phyloP scores from a whole-genome alignment of 495 filamentous ascomycete species.

The Pseudoneurospora amorphoporcata region DNA sequence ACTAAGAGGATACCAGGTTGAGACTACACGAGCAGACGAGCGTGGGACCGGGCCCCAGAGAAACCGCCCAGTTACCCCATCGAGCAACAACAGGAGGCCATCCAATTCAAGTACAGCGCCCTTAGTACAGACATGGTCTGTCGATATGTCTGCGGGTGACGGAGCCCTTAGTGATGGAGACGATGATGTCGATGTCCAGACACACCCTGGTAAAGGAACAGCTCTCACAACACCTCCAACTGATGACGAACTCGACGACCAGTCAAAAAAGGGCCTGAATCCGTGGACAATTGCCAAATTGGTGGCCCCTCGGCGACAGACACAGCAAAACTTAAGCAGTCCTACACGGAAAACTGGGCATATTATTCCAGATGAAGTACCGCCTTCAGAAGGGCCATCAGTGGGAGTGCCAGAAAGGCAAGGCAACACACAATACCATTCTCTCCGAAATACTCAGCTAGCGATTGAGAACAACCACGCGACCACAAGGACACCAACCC shows the following conservation, averaged over 20 bases:
- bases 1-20: background rate
- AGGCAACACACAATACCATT: background rate
- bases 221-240: background rate
- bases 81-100: background rate
- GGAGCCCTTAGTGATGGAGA: slow-evolving; percentile 7
- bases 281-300: slow-evolving; percentile 17
- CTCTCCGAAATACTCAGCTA: background rate
- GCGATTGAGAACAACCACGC: background rate
- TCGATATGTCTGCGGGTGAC: slow-evolving; percentile 12
- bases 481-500: background rate
- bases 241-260: background rate
- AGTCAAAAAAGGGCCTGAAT: slow-evolving; percentile 14
- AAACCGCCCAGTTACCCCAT: background rate
- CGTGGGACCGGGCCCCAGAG: background rate
- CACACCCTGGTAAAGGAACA: background rate
- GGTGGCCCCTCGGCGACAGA: background rate
- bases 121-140: slow-evolving; percentile 7
- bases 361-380: background rate
- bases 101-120: background rate
- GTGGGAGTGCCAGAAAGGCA: background rate
- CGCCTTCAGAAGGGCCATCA: background rate
- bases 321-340: background rate
- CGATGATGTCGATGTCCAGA: background rate
- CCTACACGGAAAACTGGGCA: background rate
- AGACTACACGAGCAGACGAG: background rate